Base-by-base conservation (phyloP, 805 yeast genomes). In the Candida bentonensis region DNA sequence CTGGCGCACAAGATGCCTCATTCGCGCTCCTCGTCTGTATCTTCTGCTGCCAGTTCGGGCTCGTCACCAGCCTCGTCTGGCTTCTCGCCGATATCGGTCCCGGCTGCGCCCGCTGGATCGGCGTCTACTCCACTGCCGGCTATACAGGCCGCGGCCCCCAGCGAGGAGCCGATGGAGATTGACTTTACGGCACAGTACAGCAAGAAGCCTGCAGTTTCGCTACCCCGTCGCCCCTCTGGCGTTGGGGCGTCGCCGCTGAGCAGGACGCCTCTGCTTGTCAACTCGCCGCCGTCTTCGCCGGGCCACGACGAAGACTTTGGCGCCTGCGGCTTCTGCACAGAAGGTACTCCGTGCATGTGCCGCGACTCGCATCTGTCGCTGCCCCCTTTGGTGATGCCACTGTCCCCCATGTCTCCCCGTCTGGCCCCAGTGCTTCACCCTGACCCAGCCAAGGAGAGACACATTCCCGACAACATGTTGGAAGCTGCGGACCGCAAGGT, bases 311-410 rank as follows among this genome's bases (percentile, higher is more conserved):
- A 22, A 49, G 36, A 30, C 13, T 30, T 70, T 47, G 94, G 83
- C 51, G 76, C 82, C 47, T 89, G 97, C 62, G 97, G 97, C 0
- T 88, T 89, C 61, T 89, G 97, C 57, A 76, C 94, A 0, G 95
- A 84, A 52, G 92, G 79, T 52, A 79, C 94, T 0, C 88, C 95
- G 2, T 89, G 97, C 63, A 82, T 89, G 2, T 89, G 96, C 59
- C 75, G 89, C 22, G 96, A 86, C 52, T 82, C 76, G 15, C 74
- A 72, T 7, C 63, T 63, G 41, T 43, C 48, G 11, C 46, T 53
- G 21, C 57, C 61, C 23, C 54, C 54, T 15, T 40, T 54, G 20
- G 44, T 50, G 25, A 49, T 47, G 34, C 45, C 22, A 22, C 41
- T 22, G 41, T 22, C 41, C 22, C 27, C 41, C 40, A 36, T 20